Conservation (phyloP, 2,329 filamentous ascomycete genomes). For the Fusarium verrucosum region DNA sequence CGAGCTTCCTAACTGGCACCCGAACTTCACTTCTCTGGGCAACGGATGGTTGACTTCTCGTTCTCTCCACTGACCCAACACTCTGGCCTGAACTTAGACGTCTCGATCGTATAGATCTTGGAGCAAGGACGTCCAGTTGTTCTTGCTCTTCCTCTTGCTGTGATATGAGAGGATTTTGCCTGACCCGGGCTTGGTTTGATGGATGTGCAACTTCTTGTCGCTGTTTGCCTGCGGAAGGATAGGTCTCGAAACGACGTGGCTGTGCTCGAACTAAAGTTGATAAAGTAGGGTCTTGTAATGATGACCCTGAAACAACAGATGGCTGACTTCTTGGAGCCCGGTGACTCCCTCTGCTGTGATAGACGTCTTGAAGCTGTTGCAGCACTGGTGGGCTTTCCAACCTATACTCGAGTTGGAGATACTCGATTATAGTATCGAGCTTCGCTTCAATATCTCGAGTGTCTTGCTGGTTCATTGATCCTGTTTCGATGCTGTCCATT, state of each 20-base stretch:
- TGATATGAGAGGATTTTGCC: neutral
- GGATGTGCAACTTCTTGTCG: neutral
- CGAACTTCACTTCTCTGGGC: neutral
- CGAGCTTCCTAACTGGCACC: neutral
- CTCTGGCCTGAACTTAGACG: neutral
- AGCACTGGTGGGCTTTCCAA: neutral
- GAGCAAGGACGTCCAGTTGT: rapidly evolving
- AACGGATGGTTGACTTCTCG: neutral
- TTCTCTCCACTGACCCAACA: neutral
- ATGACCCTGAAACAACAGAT: neutral
- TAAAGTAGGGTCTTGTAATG: neutral
- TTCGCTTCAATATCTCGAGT: neutral
- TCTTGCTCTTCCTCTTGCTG: neutral
- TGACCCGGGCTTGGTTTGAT: neutral
- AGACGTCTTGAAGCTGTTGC: rapidly evolving
- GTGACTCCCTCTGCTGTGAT: neutral
- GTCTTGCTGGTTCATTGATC: neutral
- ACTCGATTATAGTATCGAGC: conserved; percentile 2
- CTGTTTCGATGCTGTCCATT: neutral
- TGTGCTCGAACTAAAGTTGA: neutral
- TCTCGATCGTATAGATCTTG: neutral
- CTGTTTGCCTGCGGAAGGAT: neutral
- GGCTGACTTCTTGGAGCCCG: neutral
- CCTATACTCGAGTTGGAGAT: neutral
- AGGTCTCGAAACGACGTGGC: neutral